phyloP scores from a whole-genome alignment of 2,329 filamentous ascomycete genomes.

The Fusarium incarnatum region DNA sequence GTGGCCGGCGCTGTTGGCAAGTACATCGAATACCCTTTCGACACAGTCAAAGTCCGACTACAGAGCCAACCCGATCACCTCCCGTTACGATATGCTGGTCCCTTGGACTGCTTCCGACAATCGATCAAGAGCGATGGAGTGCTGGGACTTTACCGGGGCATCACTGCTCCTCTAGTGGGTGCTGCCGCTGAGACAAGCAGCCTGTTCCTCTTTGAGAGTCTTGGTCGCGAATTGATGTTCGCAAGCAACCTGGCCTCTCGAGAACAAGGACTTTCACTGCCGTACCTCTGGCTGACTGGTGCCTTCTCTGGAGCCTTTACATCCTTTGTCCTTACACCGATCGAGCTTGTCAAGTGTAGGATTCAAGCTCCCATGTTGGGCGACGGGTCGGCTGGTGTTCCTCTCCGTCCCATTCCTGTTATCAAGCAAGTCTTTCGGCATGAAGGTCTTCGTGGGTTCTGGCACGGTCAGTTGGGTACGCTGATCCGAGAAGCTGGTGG shows the following conservation, averaged over 20 bases:
- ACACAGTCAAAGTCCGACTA: conserved; percentile 96
- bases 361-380: conserved; percentile 80
- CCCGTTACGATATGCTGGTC: conserved; percentile 84
- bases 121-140: conserved; percentile 84
- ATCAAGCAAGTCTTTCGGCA: conserved; percentile 84
- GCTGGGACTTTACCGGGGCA: conserved; percentile 86
- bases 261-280: conserved; percentile 75
- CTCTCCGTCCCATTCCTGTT: conserved; percentile 74
- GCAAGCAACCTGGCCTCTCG: conserved; percentile 60
- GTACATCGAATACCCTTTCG: conserved; percentile 98
- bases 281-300: conserved; percentile 81
- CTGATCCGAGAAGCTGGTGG: conserved; percentile 94
- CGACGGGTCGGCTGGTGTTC: conserved; percentile 56
- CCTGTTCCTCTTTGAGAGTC: conserved; percentile 89
- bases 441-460: conserved; percentile 87
- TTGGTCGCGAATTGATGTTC: conserved; percentile 76
- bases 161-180: conserved; percentile 89
- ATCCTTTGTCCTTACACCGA: conserved; percentile 89
- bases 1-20: conserved; percentile 89
- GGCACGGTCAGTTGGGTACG: conserved; percentile 94
- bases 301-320: conserved; percentile 90
- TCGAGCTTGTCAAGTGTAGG: conserved; percentile 98
- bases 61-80: conserved; percentile 93
- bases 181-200: conserved; percentile 93
- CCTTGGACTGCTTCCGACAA: conserved; percentile 92